Conservation (phyloP, 176 grass and related monocot species). For the Ananas comosus region DNA sequence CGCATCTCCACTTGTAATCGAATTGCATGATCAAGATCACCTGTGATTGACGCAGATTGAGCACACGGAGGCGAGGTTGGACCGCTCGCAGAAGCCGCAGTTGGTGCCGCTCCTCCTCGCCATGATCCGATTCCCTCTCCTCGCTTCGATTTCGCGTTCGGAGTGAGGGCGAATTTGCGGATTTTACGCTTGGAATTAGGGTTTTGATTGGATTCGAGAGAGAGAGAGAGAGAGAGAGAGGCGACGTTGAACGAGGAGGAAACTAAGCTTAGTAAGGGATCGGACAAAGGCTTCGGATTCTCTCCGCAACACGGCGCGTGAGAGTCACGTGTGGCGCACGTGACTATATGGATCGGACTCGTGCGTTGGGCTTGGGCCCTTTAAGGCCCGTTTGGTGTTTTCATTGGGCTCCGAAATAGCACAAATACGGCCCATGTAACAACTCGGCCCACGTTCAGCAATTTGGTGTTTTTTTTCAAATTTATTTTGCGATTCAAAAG, state of each 20-base stretch:
- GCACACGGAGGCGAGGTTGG: slow-evolving; percentile 81
- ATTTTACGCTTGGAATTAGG: neutral
- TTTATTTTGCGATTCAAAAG: too few relatives aligned
- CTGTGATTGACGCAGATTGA: slow-evolving; percentile 65
- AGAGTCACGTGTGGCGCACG: too few relatives aligned
- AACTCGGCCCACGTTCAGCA: too few relatives aligned
- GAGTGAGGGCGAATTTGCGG: neutral
- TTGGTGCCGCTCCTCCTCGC: slow-evolving; percentile 27
- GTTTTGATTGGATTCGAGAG: neutral
- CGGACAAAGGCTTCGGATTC: neutral
- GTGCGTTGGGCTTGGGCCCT: too few relatives aligned
- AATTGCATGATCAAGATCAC: slow-evolving; percentile 3
- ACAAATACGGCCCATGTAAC: too few relatives aligned
- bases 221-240: neutral
- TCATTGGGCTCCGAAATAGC: too few relatives aligned
- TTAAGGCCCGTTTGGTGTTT: too few relatives aligned
- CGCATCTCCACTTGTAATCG: neutral
- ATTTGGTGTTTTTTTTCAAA: too few relatives aligned
- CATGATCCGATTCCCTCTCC: neutral
- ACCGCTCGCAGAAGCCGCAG: slow-evolving; percentile 75
- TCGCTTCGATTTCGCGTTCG: neutral
- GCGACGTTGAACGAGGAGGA: neutral
- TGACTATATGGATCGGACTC: too few relatives aligned
- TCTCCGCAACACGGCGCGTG: too few relatives aligned
- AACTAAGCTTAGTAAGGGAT: neutral